Percentiles rank a stretch among this genome's conserved stretches.
Evolutionary conservation across 1,284 basidiomycete genomes (phyloP).

Genomic region (Pseudozyma pruni): DNA sequence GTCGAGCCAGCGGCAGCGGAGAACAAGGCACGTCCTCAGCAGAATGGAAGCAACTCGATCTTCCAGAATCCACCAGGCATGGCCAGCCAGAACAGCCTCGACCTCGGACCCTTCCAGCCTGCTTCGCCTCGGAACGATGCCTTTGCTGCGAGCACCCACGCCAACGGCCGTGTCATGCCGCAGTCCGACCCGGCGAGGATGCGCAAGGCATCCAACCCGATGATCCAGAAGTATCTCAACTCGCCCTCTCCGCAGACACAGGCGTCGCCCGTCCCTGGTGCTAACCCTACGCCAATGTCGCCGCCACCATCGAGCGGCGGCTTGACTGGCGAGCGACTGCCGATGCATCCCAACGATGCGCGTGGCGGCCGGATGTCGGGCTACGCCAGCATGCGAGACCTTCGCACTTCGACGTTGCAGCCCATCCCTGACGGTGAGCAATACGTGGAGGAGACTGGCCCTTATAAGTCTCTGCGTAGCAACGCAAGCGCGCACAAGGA

Average conservation of each 20-base stretch:
- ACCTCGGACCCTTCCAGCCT: slow-evolving; percentile 59
- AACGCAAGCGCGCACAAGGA: slow-evolving; percentile 32
- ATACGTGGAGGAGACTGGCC: slow-evolving; percentile 7
- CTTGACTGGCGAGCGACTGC: slow-evolving; percentile 2
- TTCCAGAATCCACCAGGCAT: slow-evolving; percentile 55
- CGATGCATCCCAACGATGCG: slow-evolving; percentile 4
- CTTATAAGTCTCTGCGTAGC: slow-evolving; percentile 14
- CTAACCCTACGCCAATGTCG: neutral
- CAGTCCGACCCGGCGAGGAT: slow-evolving; percentile 20
- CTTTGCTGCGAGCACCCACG: slow-evolving; percentile 13
- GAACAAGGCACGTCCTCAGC: slow-evolving; percentile 11
- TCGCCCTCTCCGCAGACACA: slow-evolving; percentile 41
- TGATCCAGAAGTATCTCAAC: slow-evolving; percentile 48
- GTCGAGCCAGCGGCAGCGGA: slow-evolving; percentile 21
- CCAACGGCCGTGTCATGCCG: slow-evolving; percentile 21
- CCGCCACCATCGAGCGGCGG: slow-evolving; percentile 3
- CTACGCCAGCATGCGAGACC: slow-evolving; percentile 31
- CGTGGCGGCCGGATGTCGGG: slow-evolving; percentile 20
- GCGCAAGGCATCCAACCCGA: slow-evolving; percentile 33
- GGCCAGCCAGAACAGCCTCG: slow-evolving; percentile 56
- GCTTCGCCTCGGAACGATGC: slow-evolving; percentile 27
- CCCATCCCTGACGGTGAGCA: slow-evolving; percentile 28
- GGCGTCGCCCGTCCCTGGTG: slow-evolving; percentile 13
- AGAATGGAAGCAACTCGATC: slow-evolving; percentile 13
- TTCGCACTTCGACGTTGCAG: slow-evolving; percentile 17